Base-by-base conservation (phyloP, 805 yeast genomes). In the Huiozyma naganishii region DNA sequence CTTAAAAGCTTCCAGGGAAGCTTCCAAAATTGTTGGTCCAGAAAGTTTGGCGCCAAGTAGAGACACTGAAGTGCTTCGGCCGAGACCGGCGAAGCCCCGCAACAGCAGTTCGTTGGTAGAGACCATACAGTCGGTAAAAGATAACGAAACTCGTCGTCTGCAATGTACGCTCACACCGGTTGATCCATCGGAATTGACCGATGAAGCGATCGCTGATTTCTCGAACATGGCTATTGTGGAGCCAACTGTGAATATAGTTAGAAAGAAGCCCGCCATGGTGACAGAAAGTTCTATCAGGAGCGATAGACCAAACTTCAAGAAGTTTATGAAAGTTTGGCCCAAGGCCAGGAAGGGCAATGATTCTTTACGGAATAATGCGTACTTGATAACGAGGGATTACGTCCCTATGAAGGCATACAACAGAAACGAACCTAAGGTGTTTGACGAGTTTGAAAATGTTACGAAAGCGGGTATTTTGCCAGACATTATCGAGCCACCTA, bases 231-330 rank as follows among this genome's bases (percentile, higher is more conserved):
- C 68, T 0, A 58, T 69, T 12, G 67, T 69, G 2, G 71, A 52
- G 34, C 32, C 42, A 1, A 51, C 66, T 42, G 48, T 52, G 1
- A 45, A 50, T 6, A 53, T 59, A 2, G 32, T 63, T 6, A 42
- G 46, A 5, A 40, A 54, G 7, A 5, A 32, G 13, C 7, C 8
- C n/a, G 27, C 17, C 7, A 13, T 4, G 29, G 7, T 11, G 44
- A 40, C 29, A 30, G 33, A 30, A 30, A 30, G 33, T 30, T 35
- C 33, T 23, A 44, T 47, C 34, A 44, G 48, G 1, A 50, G 49
- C 12, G 58, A 55, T 1, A 48, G 72, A 9, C 68, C 62, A 45
- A 69, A 70, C 47, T 70, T 64, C 47, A 71, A 71, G 43, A 56
- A 47, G 5, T 71, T 71, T 53, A 59, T 57, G 2, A 68, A 68